phyloP scores from a whole-genome alignment of 2,329 filamentous ascomycete genomes.

The Trichoderma citrinoviride region DNA sequence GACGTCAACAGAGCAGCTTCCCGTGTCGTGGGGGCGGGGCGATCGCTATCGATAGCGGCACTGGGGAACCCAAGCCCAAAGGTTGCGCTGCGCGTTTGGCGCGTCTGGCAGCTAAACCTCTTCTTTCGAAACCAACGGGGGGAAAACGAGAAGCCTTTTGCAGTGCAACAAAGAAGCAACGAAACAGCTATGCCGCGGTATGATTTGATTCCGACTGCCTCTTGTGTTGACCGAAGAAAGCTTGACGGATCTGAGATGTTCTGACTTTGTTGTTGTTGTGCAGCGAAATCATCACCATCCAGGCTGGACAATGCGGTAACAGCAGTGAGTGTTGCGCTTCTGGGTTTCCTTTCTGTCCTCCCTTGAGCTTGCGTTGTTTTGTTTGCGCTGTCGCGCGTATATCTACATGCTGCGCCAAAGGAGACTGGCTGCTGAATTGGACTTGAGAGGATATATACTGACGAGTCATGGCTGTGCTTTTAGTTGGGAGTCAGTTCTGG shows the following conservation, averaged over 20 bases:
- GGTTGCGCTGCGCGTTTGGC: constrained; percentile 16
- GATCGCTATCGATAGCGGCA: constrained; percentile 16
- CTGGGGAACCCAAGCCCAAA: background rate
- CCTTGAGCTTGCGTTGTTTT: background rate
- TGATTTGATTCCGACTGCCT: background rate
- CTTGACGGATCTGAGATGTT: constrained; percentile 2
- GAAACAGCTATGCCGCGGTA: constrained; percentile 32
- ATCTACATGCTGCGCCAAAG: too few relatives aligned
- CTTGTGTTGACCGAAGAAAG: background rate
- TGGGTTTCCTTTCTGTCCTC: constrained; percentile 9
- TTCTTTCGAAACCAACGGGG: background rate
- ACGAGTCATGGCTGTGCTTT: background rate
- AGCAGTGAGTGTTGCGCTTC: constrained; percentile 68
- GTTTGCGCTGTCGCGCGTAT: background rate
- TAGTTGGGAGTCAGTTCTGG: constrained; percentile 98
- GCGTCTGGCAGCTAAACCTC: constrained; percentile 4
- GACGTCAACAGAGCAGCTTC: background rate
- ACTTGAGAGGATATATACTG: too few relatives aligned
- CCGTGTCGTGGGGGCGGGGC: constrained; percentile 16
- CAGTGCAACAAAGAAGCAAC: background rate
- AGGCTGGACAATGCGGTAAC: constrained; percentile 99
- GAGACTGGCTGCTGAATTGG: too few relatives aligned
- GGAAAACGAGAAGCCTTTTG: background rate
- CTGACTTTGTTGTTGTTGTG: constrained; percentile 17
- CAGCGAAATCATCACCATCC: constrained; percentile 98